Percentiles rank a stretch among this genome's conserved stretches.
Evolutionary conservation across 441 rosid species (phyloP).

Genomic region (Iberis amara): DNA sequence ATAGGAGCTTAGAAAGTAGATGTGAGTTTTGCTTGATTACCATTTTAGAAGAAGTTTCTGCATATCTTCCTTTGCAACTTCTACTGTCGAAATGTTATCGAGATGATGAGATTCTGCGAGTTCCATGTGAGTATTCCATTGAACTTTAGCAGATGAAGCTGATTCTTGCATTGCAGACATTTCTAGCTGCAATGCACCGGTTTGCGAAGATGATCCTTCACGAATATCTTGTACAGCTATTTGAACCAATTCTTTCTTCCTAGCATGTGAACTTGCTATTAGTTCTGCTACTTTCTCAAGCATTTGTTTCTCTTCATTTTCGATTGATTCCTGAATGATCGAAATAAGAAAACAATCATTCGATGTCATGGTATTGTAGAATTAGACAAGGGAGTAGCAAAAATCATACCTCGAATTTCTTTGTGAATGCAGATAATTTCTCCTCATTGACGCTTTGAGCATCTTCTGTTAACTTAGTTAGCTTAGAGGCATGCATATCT

Average conservation of each 20-base stretch:
- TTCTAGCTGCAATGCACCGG: slow-evolving; percentile 66
- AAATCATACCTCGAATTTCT: slow-evolving; percentile 73
- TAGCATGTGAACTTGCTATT: slow-evolving; percentile 58
- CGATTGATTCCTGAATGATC: slow-evolving; percentile 48
- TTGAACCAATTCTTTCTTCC: slow-evolving; percentile 83
- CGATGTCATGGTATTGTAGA: slow-evolving; percentile 2
- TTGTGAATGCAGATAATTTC: slow-evolving; percentile 67
- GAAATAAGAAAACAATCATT: not conserved
- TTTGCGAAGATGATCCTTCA: slow-evolving; percentile 67
- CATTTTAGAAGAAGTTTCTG: slow-evolving; percentile 68
- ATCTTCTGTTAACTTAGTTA: slow-evolving; percentile 67
- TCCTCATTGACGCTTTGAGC: slow-evolving; percentile 71
- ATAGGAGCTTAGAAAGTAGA: not conserved
- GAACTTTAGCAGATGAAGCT: slow-evolving; percentile 55
- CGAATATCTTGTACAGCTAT: slow-evolving; percentile 80
- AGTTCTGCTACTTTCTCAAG: slow-evolving; percentile 76
- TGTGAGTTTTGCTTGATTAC: slow-evolving; percentile 32
- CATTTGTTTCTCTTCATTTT: slow-evolving; percentile 65
- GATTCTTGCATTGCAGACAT: slow-evolving; percentile 85
- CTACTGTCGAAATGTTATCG: slow-evolving; percentile 68
- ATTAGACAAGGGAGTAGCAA: slow-evolving; percentile 2
- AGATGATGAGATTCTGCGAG: slow-evolving; percentile 66
- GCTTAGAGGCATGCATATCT: slow-evolving; percentile 60
- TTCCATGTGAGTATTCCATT: slow-evolving; percentile 75
- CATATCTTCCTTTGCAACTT: slow-evolving; percentile 63